Evolutionary conservation across 2,329 filamentous ascomycete species (phyloP).

Genomic region (Leptodontidium sp.): DNA sequence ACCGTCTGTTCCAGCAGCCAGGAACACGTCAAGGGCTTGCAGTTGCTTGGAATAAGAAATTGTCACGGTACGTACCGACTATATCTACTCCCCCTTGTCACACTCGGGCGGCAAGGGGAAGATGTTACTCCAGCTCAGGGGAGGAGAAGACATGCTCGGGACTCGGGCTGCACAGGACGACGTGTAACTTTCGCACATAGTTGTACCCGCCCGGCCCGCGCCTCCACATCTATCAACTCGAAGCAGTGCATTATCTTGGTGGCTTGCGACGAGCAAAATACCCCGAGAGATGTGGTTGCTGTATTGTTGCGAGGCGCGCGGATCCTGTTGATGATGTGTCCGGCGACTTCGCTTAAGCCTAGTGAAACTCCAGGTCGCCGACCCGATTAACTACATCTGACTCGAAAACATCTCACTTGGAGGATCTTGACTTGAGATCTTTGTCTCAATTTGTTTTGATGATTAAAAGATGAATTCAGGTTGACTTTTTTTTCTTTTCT

Average conservation of each 20-base stretch:
- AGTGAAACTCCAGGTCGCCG: slow-evolving; percentile 12
- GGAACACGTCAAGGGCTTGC: neutral
- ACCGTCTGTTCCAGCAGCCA: neutral
- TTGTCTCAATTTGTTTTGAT: neutral
- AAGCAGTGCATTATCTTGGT: slow-evolving; percentile 5
- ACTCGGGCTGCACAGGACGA: slow-evolving; percentile 8
- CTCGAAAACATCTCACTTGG: neutral
- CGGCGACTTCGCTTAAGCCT: slow-evolving; percentile 15
- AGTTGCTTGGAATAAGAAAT: neutral
- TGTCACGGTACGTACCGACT: neutral
- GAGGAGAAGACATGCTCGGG: neutral
- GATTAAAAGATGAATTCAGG: neutral
- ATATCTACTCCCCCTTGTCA: slow-evolving; percentile 11
- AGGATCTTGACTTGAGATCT: neutral
- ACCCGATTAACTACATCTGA: neutral
- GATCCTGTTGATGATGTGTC: slow-evolving; percentile 17
- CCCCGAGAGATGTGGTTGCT: neutral
- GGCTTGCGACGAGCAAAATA: neutral
- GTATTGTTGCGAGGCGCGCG: slow-evolving; percentile 13
- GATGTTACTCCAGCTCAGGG: neutral
- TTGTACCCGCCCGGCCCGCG: slow-evolving; percentile 12
- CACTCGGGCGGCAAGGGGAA: neutral
- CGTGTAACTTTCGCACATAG: neutral
- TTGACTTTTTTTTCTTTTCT: neutral
- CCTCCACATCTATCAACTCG: slow-evolving; percentile 1